A percentile compares a stretch with the other conserved stretches of the same genome.
phyloP scores from a whole-genome alignment of 345 rosid species.

The Citrus cavaleriei region DNA sequence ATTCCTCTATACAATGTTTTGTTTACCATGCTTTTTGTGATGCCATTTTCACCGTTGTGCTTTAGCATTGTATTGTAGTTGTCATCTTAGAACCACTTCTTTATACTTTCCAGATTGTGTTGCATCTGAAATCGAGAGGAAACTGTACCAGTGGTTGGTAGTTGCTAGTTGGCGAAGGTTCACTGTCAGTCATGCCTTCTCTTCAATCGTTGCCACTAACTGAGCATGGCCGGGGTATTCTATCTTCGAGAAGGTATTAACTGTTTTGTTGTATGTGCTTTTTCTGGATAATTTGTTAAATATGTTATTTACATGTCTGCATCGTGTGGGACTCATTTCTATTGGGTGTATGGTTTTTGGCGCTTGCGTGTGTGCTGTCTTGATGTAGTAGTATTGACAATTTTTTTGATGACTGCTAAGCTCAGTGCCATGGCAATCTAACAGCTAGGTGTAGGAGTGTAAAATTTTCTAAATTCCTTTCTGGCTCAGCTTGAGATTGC shows the following conservation, averaged over 20 bases:
- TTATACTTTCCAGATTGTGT: slow-evolving; percentile 29
- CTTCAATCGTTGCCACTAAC: slow-evolving; percentile 88
- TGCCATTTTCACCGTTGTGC: neutral
- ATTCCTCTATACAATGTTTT: neutral
- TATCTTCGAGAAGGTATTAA: slow-evolving; percentile 79
- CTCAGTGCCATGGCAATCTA: neutral
- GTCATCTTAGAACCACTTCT: slow-evolving; percentile 5
- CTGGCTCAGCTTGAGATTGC: neutral
- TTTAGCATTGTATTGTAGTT: neutral
- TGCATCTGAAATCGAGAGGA: slow-evolving; percentile 19
- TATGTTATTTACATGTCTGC: neutral
- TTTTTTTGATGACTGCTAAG: neutral
- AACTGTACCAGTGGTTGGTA: slow-evolving; percentile 19
- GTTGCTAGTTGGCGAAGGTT: slow-evolving; percentile 10
- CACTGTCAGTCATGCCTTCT: slow-evolving; percentile 67
- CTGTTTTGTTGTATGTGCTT: neutral
- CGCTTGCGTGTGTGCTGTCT: neutral
- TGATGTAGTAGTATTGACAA: neutral
- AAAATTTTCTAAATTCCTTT: neutral
- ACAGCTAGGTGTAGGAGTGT: neutral
- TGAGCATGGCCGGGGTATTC: slow-evolving; percentile 69
- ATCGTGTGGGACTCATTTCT: neutral
- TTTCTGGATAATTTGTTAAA: slow-evolving; percentile 7
- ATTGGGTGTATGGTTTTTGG: neutral
- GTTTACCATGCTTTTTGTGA: neutral